phyloP scores from a whole-genome alignment of 2,329 filamentous ascomycete species.

The Lachnellula occidentalis region DNA sequence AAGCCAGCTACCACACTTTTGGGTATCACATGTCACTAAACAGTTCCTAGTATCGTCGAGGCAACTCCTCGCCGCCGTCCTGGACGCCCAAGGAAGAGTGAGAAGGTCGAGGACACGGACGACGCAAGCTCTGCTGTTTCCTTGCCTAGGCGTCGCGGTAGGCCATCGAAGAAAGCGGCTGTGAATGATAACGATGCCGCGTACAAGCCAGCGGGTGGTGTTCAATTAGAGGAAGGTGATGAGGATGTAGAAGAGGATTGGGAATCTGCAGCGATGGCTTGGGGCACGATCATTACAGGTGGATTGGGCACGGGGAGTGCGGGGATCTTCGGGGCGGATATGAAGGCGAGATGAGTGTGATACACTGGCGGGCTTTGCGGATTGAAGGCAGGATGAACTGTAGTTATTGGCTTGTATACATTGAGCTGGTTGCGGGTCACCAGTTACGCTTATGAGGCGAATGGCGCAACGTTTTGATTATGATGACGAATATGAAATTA shows the following conservation, averaged over 20 bases:
- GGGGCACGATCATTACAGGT: background rate
- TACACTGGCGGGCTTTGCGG: background rate
- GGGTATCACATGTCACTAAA: background rate
- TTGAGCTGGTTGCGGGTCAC: no score
- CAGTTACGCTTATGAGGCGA: no score
- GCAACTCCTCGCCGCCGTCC: background rate
- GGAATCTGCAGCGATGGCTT: background rate
- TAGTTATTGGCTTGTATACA: no score
- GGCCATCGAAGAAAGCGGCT: background rate
- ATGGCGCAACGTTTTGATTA: no score
- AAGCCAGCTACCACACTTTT: background rate
- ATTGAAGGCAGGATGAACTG: background rate
- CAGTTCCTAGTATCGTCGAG: background rate
- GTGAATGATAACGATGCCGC: background rate
- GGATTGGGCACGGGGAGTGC: background rate
- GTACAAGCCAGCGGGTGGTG: background rate
- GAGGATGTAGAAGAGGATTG: background rate
- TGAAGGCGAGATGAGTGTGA: background rate
- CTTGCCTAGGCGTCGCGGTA: background rate
- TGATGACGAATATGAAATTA: no score
- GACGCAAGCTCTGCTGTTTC: background rate
- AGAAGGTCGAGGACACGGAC: background rate
- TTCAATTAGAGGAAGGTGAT: background rate
- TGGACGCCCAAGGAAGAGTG: background rate
- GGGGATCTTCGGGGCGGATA: background rate